phyloP scores from a whole-genome alignment of 805 yeast species.

The Candida nanaspora region DNA sequence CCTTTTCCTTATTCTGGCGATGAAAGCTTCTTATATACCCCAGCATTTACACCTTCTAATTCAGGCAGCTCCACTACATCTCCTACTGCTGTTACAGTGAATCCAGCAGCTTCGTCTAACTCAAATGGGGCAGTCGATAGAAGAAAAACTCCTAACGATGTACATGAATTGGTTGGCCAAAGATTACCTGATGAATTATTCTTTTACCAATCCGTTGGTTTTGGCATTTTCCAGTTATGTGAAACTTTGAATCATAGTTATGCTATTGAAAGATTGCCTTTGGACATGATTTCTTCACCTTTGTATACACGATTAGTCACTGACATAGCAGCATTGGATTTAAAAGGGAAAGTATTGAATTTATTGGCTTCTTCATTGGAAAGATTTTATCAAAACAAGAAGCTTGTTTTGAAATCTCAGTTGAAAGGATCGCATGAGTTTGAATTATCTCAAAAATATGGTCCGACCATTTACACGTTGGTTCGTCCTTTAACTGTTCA shows the following conservation, averaged over 20 bases:
- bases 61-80: conserved; percentile 3
- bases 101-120: conserved; percentile 5
- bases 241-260: conserved; percentile 62
- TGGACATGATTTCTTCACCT: conserved; percentile 51
- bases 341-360: conserved; percentile 57
- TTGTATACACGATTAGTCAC: conserved; percentile 52
- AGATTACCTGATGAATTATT: conserved; percentile 80
- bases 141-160: conserved; percentile 59
- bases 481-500: conserved; percentile 27
- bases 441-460: conserved; percentile 43
- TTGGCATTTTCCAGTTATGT: conserved; percentile 55
- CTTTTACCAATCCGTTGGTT: conserved; percentile 75
- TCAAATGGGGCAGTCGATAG: conserved; percentile 10
- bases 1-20: conserved; percentile 29
- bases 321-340: conserved; percentile 35
- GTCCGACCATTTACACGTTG: conserved; percentile 44
- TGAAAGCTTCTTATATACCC: conserved; percentile 11
- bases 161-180: conserved; percentile 76
- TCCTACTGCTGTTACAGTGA: conserved; percentile 5
- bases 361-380: conserved; percentile 65
- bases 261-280: conserved; percentile 55
- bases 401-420: conserved; percentile 40
- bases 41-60: conserved; percentile 7
- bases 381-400: conserved; percentile 78
- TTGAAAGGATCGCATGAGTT: conserved; percentile 15